Evolutionary conservation across 768 basidiomycete genomes (phyloP).

Genomic region (Pleurotus tuber-regium): DNA sequence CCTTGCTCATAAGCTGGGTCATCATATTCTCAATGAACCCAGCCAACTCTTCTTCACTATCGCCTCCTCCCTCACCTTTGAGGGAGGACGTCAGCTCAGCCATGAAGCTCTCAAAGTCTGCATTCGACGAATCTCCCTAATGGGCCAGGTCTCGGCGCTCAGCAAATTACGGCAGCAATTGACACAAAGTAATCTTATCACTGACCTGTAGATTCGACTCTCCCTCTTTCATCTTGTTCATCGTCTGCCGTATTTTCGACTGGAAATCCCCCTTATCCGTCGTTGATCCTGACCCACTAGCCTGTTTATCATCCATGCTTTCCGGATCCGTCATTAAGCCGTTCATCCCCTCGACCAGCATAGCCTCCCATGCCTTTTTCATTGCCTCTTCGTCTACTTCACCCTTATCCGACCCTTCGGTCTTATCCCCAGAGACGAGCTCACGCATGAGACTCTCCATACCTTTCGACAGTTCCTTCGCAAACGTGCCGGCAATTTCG

Average conservation of each 20-base stretch:
- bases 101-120: slow-evolving; percentile 50
- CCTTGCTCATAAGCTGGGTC: slow-evolving; percentile 77
- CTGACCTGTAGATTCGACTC: slow-evolving; percentile 53
- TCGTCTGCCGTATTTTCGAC: slow-evolving; percentile 64
- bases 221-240: slow-evolving; percentile 71
- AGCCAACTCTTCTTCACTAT: slow-evolving; percentile 53
- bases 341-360: slow-evolving; percentile 61
- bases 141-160: not conserved
- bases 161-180: not conserved
- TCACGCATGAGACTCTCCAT: slow-evolving; percentile 52
- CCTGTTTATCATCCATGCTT: slow-evolving; percentile 10
- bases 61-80: slow-evolving; percentile 28
- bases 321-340: slow-evolving; percentile 6
- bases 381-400: slow-evolving; percentile 36
- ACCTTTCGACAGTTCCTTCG: slow-evolving; percentile 43
- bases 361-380: slow-evolving; percentile 67
- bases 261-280: slow-evolving; percentile 51
- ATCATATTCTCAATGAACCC: slow-evolving; percentile 79
- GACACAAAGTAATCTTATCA: slow-evolving; percentile 1
- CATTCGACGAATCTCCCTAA: slow-evolving; percentile 23
- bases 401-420: slow-evolving; percentile 21
- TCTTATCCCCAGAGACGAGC: slow-evolving; percentile 31
- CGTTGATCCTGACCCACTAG: slow-evolving; percentile 13
- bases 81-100: slow-evolving; percentile 41
- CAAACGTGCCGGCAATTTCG: slow-evolving; percentile 43